These are phyloP conservation scores for Vaccinium vitisidaea DNA, from an alignment of 148 eudicot species.

Conservation along the genomic window DNA sequence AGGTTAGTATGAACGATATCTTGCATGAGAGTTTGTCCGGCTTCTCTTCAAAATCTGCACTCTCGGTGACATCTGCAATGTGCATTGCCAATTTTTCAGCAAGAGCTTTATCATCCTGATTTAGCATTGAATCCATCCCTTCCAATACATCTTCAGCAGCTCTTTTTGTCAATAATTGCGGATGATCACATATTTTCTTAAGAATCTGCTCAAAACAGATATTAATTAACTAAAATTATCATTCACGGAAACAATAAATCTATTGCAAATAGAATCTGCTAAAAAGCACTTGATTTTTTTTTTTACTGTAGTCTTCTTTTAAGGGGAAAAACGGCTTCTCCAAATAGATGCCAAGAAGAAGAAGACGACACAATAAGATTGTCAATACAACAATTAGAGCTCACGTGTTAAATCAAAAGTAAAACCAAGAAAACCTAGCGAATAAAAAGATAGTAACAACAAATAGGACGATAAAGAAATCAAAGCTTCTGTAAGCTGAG, in stretches of 20 bases:
- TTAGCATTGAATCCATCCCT: slow-evolving; percentile 83
- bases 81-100: slow-evolving; percentile 92
- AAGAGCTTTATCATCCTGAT: slow-evolving; percentile 62
- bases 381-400: background rate
- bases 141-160: slow-evolving; percentile 96
- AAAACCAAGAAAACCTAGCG: too few species aligned
- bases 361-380: background rate
- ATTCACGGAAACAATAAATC: background rate
- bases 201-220: slow-evolving; percentile 52
- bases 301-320: background rate
- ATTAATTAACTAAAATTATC: background rate
- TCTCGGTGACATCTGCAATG: slow-evolving; percentile 69
- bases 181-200: slow-evolving; percentile 99
- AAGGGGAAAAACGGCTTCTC: background rate
- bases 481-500: background rate
- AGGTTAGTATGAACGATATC: slow-evolving; percentile 71
- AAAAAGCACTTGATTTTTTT: background rate
- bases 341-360: slow-evolving; percentile 12
- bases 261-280: background rate
- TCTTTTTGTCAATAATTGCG: slow-evolving; percentile 87
- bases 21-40: slow-evolving; percentile 85
- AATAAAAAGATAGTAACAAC: background rate
- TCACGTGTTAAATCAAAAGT: background rate
- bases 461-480: background rate
- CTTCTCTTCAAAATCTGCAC: slow-evolving; percentile 51